phyloP scores from a whole-genome alignment of 768 basidiomycete species.

The Amanita phalloides region DNA sequence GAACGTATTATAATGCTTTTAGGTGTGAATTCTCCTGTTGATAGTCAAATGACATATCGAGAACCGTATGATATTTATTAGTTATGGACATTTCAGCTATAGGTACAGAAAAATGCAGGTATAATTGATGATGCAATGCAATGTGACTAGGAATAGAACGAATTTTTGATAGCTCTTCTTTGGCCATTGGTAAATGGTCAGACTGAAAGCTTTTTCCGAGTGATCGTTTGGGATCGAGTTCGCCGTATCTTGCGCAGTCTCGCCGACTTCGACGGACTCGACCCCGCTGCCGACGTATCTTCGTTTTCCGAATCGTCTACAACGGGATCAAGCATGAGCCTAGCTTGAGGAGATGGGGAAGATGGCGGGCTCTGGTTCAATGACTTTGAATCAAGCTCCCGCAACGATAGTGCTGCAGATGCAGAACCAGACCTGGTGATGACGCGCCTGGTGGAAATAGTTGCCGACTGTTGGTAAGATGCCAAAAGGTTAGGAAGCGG shows the following conservation, averaged over 20 bases:
- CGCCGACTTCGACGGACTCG: background rate
- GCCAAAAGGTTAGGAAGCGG: background rate
- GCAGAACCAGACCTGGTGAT: background rate
- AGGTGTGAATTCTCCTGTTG: too few relatives aligned
- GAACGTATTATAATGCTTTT: too few relatives aligned
- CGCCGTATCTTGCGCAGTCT: background rate
- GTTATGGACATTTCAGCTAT: background rate
- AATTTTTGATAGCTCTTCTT: background rate
- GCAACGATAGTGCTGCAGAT: background rate
- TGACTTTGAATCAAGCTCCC: background rate
- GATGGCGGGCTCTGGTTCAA: background rate
- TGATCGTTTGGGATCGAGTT: background rate
- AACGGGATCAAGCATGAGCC: background rate
- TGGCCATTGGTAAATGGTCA: background rate
- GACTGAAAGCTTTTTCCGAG: background rate
- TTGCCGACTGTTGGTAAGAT: background rate
- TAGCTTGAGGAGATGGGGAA: background rate
- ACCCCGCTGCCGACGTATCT: background rate
- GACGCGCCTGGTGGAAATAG: background rate
- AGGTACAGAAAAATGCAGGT: background rate
- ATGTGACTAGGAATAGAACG: background rate
- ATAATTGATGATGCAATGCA: background rate
- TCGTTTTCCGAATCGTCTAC: slow-evolving; percentile 1
- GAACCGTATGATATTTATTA: too few relatives aligned
- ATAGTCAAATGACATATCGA: too few relatives aligned